Conservation (phyloP, 2,329 filamentous ascomycete genomes). For the Tetracladium maxilliforme region DNA sequence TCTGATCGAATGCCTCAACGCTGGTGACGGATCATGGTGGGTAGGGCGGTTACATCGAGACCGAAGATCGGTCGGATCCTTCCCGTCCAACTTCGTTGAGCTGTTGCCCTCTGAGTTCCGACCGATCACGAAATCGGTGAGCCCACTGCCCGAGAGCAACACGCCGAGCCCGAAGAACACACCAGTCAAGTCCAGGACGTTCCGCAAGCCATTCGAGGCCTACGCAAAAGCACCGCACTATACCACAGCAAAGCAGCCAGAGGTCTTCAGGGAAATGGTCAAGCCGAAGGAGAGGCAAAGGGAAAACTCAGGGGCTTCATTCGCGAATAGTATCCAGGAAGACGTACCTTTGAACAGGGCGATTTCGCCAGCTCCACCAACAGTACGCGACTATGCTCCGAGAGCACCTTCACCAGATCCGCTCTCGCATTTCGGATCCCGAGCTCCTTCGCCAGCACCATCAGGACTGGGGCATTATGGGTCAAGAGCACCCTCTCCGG, state of each 20-base stretch:
- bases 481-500: slow-evolving; percentile 22
- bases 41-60: slow-evolving; percentile 84
- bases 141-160: slow-evolving; percentile 23
- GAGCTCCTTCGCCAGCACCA: slow-evolving; percentile 21
- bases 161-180: slow-evolving; percentile 13
- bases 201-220: slow-evolving; percentile 52
- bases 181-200: slow-evolving; percentile 44
- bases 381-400: slow-evolving; percentile 8
- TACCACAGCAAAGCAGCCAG: slow-evolving; percentile 41
- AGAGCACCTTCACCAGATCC: slow-evolving; percentile 13
- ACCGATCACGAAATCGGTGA: slow-evolving; percentile 49
- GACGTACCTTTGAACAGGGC: not conserved
- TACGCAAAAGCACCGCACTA: slow-evolving; percentile 54
- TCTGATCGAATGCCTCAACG: slow-evolving; percentile 94
- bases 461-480: slow-evolving; percentile 8
- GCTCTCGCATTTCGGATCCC: slow-evolving; percentile 15
- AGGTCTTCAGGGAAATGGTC: too few relatives aligned
- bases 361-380: slow-evolving; percentile 8
- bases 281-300: slow-evolving; percentile 13
- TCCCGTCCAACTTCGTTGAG: slow-evolving; percentile 95
- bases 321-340: not conserved
- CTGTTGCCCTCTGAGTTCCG: slow-evolving; percentile 75
- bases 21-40: slow-evolving; percentile 97
- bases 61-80: slow-evolving; percentile 78
- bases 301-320: slow-evolving; percentile 1